These are phyloP conservation scores for Corchorus capsularis DNA, from an alignment of 345 rosid genomes.

Conservation along the genomic window DNA sequence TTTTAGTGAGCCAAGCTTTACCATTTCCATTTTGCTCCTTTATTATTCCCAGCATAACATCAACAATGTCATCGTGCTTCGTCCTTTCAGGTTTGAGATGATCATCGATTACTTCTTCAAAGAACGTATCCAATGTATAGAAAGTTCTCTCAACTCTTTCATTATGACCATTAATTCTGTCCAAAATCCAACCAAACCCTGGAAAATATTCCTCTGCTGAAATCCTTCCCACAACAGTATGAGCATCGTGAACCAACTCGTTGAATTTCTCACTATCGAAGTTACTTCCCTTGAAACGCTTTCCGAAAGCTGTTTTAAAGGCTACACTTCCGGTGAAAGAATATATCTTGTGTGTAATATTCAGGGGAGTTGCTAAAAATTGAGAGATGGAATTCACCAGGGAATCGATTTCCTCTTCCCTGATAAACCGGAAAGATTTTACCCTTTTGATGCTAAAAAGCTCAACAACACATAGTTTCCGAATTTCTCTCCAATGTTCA, in stretches of 20 bases:
- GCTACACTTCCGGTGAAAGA: too few relatives aligned
- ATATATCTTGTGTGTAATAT: slow-evolving; percentile 34
- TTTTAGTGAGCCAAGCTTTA: too few relatives aligned
- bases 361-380: slow-evolving; percentile 22
- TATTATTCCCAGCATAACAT: slow-evolving; percentile 30
- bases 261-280: too few relatives aligned
- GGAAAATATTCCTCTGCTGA: slow-evolving; percentile 41
- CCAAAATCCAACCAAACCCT: slow-evolving; percentile 34
- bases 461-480: slow-evolving; percentile 37
- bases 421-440: slow-evolving; percentile 22
- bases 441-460: slow-evolving; percentile 30
- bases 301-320: too few relatives aligned
- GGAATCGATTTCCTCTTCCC: slow-evolving; percentile 35
- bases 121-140: slow-evolving; percentile 31
- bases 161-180: slow-evolving; percentile 37
- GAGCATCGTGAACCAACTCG: too few relatives aligned
- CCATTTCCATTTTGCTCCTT: slow-evolving; percentile 20
- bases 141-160: slow-evolving; percentile 29
- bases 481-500: slow-evolving; percentile 28
- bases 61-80: slow-evolving; percentile 33
- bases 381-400: slow-evolving; percentile 34
- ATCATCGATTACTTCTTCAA: slow-evolving; percentile 30
- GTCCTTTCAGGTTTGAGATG: slow-evolving; percentile 33
- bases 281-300: slow-evolving; percentile 24
- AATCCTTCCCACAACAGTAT: slow-evolving; percentile 30